phyloP scores from a whole-genome alignment of 331 rosid genomes.

The Telfairia occidentalis region DNA sequence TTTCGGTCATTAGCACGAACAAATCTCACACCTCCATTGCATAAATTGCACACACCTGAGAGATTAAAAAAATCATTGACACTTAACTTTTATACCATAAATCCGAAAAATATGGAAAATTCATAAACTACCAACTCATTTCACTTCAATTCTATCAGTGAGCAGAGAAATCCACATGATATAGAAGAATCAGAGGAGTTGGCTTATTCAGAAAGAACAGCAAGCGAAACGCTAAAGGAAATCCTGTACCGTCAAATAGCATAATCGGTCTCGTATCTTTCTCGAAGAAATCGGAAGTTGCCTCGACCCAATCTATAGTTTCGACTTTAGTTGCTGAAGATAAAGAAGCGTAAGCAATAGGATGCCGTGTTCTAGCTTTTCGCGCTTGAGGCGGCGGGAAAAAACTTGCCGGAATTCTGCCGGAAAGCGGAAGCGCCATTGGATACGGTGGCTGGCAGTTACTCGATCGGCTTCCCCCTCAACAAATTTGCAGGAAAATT shows the following conservation, averaged over 20 bases:
- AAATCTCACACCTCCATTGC: constrained; percentile 88
- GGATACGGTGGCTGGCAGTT: neutral
- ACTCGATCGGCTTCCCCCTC: neutral
- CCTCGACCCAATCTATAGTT: constrained; percentile 41
- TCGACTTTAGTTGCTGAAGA: constrained; percentile 29
- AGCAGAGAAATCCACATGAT: neutral
- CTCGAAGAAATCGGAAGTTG: constrained; percentile 62
- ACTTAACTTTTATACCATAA: neutral
- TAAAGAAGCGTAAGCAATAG: constrained; percentile 30
- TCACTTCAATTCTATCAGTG: neutral
- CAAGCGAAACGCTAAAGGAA: neutral
- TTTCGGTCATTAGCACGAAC: constrained; percentile 73
- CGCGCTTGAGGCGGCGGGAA: constrained; percentile 14
- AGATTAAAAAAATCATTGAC: neutral
- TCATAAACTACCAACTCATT: neutral
- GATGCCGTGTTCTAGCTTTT: constrained; percentile 15
- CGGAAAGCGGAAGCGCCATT: constrained; percentile 46
- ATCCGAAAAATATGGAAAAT: neutral
- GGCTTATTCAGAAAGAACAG: neutral
- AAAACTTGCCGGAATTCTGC: constrained; percentile 18
- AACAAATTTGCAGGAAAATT: neutral
- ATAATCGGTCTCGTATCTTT: constrained; percentile 76
- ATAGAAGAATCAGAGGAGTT: neutral
- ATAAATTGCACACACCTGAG: constrained; percentile 87
- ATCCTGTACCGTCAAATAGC: constrained; percentile 64